phyloP scores from a whole-genome alignment of 1,284 basidiomycete species.

The Malassezia yamatoensis region DNA sequence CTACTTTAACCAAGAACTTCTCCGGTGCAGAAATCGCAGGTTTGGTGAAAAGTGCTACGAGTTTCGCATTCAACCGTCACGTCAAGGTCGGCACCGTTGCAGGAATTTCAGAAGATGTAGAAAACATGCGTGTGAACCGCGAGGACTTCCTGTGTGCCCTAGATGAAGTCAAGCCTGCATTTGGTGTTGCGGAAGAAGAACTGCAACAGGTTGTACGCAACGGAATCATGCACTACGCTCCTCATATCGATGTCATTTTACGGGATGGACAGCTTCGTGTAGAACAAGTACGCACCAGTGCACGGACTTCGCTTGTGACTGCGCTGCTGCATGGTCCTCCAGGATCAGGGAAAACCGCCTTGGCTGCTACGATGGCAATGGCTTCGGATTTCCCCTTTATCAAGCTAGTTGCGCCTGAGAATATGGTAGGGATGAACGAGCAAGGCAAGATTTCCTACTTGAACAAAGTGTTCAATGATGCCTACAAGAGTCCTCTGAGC shows the following conservation, averaged over 20 bases:
- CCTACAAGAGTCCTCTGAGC: slow-evolving; percentile 92
- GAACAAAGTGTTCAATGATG: slow-evolving; percentile 87
- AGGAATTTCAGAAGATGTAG: slow-evolving; percentile 87
- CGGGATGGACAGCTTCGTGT: slow-evolving; percentile 84
- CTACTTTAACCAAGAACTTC: slow-evolving; percentile 85
- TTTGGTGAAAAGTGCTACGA: slow-evolving; percentile 92
- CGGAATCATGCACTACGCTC: slow-evolving; percentile 85
- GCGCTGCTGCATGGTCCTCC: slow-evolving; percentile 77
- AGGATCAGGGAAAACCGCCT: slow-evolving; percentile 86
- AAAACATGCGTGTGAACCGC: slow-evolving; percentile 78
- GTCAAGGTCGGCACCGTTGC: slow-evolving; percentile 96
- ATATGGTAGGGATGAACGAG: slow-evolving; percentile 91
- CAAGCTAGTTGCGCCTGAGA: slow-evolving; percentile 90
- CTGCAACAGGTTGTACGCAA: slow-evolving; percentile 86
- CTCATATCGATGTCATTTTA: slow-evolving; percentile 62
- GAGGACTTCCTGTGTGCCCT: slow-evolving; percentile 82
- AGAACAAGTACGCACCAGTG: slow-evolving; percentile 83
- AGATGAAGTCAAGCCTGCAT: slow-evolving; percentile 91
- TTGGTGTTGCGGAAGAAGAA: slow-evolving; percentile 96
- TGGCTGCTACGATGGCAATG: slow-evolving; percentile 89
- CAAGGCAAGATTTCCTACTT: slow-evolving; percentile 81
- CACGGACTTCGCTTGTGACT: slow-evolving; percentile 82
- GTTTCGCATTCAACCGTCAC: slow-evolving; percentile 94
- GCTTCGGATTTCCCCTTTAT: slow-evolving; percentile 92
- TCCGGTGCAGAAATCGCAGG: slow-evolving; percentile 93